phyloP scores from a whole-genome alignment of 2,329 filamentous ascomycete species.

The Cryoendolithus antarcticus region DNA sequence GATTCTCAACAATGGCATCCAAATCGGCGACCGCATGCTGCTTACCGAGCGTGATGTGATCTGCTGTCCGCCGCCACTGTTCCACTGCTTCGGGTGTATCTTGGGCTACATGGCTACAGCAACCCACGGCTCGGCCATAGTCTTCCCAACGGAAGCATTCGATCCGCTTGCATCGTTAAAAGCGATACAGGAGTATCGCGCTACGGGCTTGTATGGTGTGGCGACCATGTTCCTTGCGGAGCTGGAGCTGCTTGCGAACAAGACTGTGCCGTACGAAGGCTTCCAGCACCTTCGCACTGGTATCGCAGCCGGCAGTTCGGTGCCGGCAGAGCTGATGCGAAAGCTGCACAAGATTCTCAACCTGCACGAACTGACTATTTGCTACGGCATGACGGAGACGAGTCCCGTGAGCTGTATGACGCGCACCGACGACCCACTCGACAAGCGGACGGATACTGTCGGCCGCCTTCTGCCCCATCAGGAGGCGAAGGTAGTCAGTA shows the following conservation, averaged over 20 bases:
- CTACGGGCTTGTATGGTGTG: slow-evolving; percentile 66
- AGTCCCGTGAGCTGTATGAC: slow-evolving; percentile 73
- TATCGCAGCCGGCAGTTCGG: slow-evolving; percentile 59
- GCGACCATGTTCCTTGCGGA: slow-evolving; percentile 73
- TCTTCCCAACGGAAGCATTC: slow-evolving; percentile 66
- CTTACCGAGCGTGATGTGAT: slow-evolving; percentile 55
- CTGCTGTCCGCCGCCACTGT: slow-evolving; percentile 72
- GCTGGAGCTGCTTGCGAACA: slow-evolving; percentile 25
- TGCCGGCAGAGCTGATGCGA: slow-evolving; percentile 64
- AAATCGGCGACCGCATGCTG: slow-evolving; percentile 55
- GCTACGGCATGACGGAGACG: slow-evolving; percentile 58
- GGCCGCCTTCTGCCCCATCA: slow-evolving; percentile 63
- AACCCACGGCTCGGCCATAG: slow-evolving; percentile 63
- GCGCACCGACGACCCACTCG: slow-evolving; percentile 58
- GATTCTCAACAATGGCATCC: slow-evolving; percentile 17
- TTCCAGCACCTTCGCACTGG: slow-evolving; percentile 47
- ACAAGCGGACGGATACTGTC: slow-evolving; percentile 56
- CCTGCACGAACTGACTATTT: slow-evolving; percentile 56
- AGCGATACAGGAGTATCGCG: slow-evolving; percentile 41
- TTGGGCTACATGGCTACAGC: slow-evolving; percentile 60
- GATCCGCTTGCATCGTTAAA: slow-evolving; percentile 53
- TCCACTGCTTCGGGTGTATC: slow-evolving; percentile 77
- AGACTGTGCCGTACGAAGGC: not conserved
- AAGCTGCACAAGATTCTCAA: slow-evolving; percentile 57
- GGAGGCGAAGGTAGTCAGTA: slow-evolving; percentile 64